These are phyloP conservation scores for Clavispora santaluciae DNA, from an alignment of 805 yeast genomes.

Conservation along the genomic window DNA sequence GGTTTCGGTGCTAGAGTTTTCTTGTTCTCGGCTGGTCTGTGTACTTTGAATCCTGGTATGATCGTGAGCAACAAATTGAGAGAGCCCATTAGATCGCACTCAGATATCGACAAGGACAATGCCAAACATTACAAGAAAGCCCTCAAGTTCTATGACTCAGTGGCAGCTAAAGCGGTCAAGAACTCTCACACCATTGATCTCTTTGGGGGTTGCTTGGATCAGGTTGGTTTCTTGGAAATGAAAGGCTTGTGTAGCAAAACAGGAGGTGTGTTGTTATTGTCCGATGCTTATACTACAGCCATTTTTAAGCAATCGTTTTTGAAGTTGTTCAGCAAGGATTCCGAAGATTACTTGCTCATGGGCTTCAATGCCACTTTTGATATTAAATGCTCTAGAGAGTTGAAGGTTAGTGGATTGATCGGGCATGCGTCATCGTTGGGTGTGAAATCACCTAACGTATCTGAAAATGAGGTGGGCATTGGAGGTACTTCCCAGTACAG, in stretches of 20 bases:
- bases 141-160: slow-evolving; percentile 67
- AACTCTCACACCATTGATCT: slow-evolving; percentile 81
- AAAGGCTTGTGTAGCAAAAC: slow-evolving; percentile 76
- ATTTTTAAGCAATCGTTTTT: slow-evolving; percentile 90
- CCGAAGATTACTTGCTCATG: slow-evolving; percentile 78
- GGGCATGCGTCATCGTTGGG: slow-evolving; percentile 84
- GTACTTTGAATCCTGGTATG: slow-evolving; percentile 91
- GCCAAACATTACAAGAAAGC: slow-evolving; percentile 89
- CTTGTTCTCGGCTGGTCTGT: slow-evolving; percentile 91
- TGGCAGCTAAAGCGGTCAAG: slow-evolving; percentile 66
- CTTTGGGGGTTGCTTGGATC: slow-evolving; percentile 94
- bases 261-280: slow-evolving; percentile 83
- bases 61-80: slow-evolving; percentile 87
- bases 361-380: slow-evolving; percentile 88
- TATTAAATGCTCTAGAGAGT: slow-evolving; percentile 79
- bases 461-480: slow-evolving; percentile 90
- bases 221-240: slow-evolving; percentile 94
- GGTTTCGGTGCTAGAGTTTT: slow-evolving; percentile 86
- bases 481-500: slow-evolving; percentile 91
- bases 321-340: slow-evolving; percentile 82
- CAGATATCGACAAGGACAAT: slow-evolving; percentile 85
- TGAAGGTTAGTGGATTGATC: slow-evolving; percentile 87
- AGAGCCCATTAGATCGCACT: slow-evolving; percentile 96
- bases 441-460: slow-evolving; percentile 66
- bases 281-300: slow-evolving; percentile 92